Base-by-base conservation (phyloP, 345 rosid genomes). In the Aquilaria sinensis region DNA sequence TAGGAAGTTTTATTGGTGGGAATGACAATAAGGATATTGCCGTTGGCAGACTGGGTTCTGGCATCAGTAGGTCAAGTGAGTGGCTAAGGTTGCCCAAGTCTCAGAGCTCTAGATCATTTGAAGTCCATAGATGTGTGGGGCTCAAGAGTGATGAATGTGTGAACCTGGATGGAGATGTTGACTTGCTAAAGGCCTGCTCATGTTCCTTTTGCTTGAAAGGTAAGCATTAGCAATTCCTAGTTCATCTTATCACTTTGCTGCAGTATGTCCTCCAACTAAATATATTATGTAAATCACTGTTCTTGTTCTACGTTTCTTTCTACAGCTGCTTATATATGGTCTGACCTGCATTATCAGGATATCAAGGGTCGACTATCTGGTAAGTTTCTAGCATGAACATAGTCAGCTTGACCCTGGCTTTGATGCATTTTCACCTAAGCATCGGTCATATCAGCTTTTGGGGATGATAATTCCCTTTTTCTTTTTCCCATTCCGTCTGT, bases 261-360 rank as follows among this genome's bases (percentile, higher is more conserved):
- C 29, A 12, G 12, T 15, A 5, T 51, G 30, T 51, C 5, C 49
- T 51, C 5, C 49, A 56, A 33, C 4, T 23, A 3, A 2, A 56
- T 8, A 14, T 31, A 0, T 45, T 4, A 13, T 47, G 60, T 70
- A 57, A 68, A 51, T 61, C 14, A 51, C 16, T 56, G 2, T 29
- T 64, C 10, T 58, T 78, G 55, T 69, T 47, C 51, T 64, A 48
- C 53, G 56, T 60, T 66, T 16, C 72, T 50, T 49, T 67, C 12
- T 66, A 70, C 85, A 94, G 99, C 96, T 78, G 88, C 95, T 63
- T 82, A 79, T 73, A 94, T 94, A 34, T 94, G 88, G 97, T 79
- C 96, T 12, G 97, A 90, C 79, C 89, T 94, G 60, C 86, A 90
- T 71, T 90, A 86, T 69, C 97, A 90, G 81, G 97, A 93, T 66